Evolutionary conservation across 2,329 filamentous ascomycete species (phyloP).

Genomic region (Ascochyta viciae-villosae): DNA sequence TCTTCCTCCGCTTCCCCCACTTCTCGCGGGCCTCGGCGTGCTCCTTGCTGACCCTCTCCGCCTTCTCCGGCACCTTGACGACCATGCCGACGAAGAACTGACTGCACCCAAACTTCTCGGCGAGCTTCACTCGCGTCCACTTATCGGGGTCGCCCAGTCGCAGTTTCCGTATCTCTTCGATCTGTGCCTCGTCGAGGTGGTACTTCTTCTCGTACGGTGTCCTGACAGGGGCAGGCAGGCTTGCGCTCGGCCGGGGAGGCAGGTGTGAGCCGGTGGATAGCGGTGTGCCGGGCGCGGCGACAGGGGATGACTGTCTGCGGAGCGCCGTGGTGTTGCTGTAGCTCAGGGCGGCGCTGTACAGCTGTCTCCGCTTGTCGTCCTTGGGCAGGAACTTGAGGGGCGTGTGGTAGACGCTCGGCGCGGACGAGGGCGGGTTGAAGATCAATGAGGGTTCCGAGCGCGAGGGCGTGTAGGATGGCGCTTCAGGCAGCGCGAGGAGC

Average conservation of each 20-base stretch:
- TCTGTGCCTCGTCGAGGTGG: slow-evolving; percentile 63
- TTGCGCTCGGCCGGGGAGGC: slow-evolving; percentile 34
- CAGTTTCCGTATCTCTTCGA: slow-evolving; percentile 66
- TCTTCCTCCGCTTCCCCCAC: slow-evolving; percentile 67
- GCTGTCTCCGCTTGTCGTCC: slow-evolving; percentile 60
- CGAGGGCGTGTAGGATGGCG: slow-evolving; percentile 51
- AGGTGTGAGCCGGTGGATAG: slow-evolving; percentile 27
- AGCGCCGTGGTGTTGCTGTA: slow-evolving; percentile 31
- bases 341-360: slow-evolving; percentile 51
- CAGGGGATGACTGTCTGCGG: slow-evolving; percentile 29
- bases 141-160: slow-evolving; percentile 61
- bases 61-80: slow-evolving; percentile 54
- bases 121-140: slow-evolving; percentile 67
- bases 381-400: slow-evolving; percentile 69
- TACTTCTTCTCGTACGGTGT: slow-evolving; percentile 65
- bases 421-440: slow-evolving; percentile 70
- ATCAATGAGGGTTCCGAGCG: slow-evolving; percentile 48
- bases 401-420: slow-evolving; percentile 69
- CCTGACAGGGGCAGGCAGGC: slow-evolving; percentile 59
- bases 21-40: slow-evolving; percentile 62
- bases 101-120: slow-evolving; percentile 68
- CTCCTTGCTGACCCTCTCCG: slow-evolving; percentile 53
- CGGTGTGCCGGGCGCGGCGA: slow-evolving; percentile 41
- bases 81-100: slow-evolving; percentile 69
- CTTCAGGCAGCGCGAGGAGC: slow-evolving; percentile 54